These are phyloP conservation scores for Aureobasidium leucospermi DNA, from an alignment of 2,329 filamentous ascomycete genomes.

Conservation along the genomic window DNA sequence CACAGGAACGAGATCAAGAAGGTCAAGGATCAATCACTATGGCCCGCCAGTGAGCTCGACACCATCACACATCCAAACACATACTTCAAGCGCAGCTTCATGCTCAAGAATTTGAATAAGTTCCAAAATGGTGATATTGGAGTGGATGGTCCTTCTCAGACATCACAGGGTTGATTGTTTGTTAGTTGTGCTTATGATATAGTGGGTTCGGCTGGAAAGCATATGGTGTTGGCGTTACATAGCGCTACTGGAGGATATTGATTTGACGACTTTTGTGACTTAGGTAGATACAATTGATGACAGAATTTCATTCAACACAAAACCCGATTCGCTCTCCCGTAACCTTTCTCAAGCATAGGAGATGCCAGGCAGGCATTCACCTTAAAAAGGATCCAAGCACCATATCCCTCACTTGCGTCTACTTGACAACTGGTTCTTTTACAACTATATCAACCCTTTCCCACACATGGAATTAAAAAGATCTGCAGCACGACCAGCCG, in stretches of 20 bases:
- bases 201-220: neutral
- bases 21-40: conserved; percentile 41
- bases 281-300: neutral
- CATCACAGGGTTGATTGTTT: neutral
- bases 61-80: conserved; percentile 97
- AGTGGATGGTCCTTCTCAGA: conserved; percentile 23
- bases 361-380: no score
- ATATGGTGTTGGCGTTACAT: neutral
- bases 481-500: no score
- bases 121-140: conserved; percentile 31
- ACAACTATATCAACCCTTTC: no score
- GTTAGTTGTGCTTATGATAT: neutral
- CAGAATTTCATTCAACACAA: no score
- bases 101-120: conserved; percentile 69
- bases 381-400: no score
- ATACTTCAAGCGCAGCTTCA: conserved; percentile 91
- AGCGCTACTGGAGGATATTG: neutral
- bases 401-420: no score
- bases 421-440: no score
- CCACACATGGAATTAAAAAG: no score
- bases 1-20: conserved; percentile 57
- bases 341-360: no score
- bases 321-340: no score
- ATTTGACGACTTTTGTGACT: neutral
- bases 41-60: conserved; percentile 65